Base-by-base conservation (phyloP, 2,329 filamentous ascomycete species). In the Cytospora mali region DNA sequence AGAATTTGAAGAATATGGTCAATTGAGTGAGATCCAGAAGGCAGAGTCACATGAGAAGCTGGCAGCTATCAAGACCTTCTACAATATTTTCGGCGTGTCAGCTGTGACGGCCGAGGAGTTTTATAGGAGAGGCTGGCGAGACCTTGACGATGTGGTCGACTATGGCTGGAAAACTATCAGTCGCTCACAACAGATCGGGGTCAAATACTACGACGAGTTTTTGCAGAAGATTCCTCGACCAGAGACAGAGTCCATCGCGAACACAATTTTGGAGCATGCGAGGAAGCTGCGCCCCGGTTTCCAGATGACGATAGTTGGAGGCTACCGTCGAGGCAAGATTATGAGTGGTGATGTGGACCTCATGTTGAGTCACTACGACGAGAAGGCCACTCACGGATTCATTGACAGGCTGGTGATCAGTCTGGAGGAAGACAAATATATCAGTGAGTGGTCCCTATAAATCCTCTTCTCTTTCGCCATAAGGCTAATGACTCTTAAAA, bases 121-220 rank as follows among this genome's bases (percentile, higher is more conserved):
- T 69, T 95, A 93, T 73, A 83, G 85, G 18, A 87, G 86, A 66
- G 85, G 91, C 29, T 97, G 92, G 91, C 83, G 86, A 64, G 90
- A 95, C 64, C 79, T 97, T 0, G 92, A 97, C 69, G 93, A 98
- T 69, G 79, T 98, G 3, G 81, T 97, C 48, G 90, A 96, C 70
- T 84, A 87, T 69, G 93, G 91, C 13, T 98, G 94, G 94, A 73
- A 80, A 23, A 80, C 75, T 0, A 79, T 98, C 1, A 89, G 83
- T 0, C 86, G 93, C 14, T 90, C 92, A 1, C 94, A 97, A 74
- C 93, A 98, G 73, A 96, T 98, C 61, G 94, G 95, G 0, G 80
- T 97, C 51, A 98, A 98, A 73, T 97, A 88, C 75, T 97, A 96
- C 73, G 90, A 96, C 35, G 94, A 98, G 66, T 90, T 99, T 61